Base-by-base conservation (phyloP, 176 grass and related monocot species). In the Juncus effusus region DNA sequence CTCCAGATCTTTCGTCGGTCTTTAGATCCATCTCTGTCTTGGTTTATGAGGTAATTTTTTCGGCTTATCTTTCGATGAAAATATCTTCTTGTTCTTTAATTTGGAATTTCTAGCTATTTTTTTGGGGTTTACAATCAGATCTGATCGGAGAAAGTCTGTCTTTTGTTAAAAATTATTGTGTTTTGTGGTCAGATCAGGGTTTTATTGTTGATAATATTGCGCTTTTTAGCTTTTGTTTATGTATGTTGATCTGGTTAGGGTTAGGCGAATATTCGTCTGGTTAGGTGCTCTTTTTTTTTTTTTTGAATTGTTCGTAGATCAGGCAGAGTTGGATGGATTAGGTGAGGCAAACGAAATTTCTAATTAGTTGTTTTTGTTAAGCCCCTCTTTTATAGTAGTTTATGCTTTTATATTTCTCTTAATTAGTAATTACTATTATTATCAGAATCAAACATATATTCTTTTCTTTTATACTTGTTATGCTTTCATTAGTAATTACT, bases 1-100 rank as follows among this genome's bases (percentile, higher is more conserved):
- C 44, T 9, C 1, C 6, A 47, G 9, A 47, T 47, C 44, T 54
- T 68, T 38, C 13, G 62, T 77, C 16, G 61, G 35, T 77, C 63
- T 42, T 69, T 40, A 67, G 75, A 77, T 77, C 75, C 42, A 40
- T 59, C 38, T 62, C 58, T 60, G 80, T 73, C 80, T 70, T 77
- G 74, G 80, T 82, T 82, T 82, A 82, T 82, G 80, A 82, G 80
- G 80, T 82, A 72, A 50, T 45, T 3, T 40, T 58, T 59, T n/a
- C 12, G 65, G 72, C 7, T 44, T 10, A 40, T 12, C 54, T 15
- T 16, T 66, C 16, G 6, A 64, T 65, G 3, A 10, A 42, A 19
- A 13, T 16, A 38, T 62, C 3, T 51, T 60, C 12, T 10, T 74
- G 39, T 65, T 2, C 40, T 37, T 75, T 54, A 9, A 62, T 13